A percentile compares a stretch with the other conserved stretches of the same genome.
These are phyloP conservation scores for Sergeia podlipaevii DNA, from an alignment of 208 protist genomes.

Conservation along the genomic window DNA sequence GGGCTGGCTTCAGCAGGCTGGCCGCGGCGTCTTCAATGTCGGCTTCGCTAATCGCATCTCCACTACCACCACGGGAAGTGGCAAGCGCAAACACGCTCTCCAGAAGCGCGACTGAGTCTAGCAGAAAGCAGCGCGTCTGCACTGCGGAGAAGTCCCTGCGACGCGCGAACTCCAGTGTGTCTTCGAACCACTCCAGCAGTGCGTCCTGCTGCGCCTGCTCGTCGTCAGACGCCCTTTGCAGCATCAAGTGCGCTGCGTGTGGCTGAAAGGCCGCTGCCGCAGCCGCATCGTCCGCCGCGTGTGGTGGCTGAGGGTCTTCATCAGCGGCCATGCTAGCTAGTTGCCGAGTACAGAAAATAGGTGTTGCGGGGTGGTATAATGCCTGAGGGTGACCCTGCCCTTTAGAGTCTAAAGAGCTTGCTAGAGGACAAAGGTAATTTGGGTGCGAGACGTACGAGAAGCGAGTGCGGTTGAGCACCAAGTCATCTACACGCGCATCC, in stretches of 20 bases:
- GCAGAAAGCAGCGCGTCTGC: conserved; percentile 66
- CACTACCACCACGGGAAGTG: background rate
- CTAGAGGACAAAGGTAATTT: no score
- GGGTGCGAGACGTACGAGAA: background rate
- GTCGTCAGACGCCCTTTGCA: conserved; percentile 25
- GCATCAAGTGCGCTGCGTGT: conserved; percentile 17
- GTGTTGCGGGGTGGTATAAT: no score
- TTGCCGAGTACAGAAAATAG: no score
- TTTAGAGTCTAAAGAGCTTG: no score
- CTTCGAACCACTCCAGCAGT: conserved; percentile 75
- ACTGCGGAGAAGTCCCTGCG: conserved; percentile 34
- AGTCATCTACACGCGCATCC: conserved; percentile 2
- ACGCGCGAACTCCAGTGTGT: conserved; percentile 41
- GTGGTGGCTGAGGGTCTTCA: no score
- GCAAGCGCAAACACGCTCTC: conserved; percentile 22
- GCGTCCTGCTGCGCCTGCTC: conserved; percentile 38
- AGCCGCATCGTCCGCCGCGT: background rate
- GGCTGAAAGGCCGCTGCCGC: conserved; percentile 7
- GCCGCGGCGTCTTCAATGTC: conserved; percentile 13
- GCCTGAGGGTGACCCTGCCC: conserved; percentile 1
- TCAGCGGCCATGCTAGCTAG: no score
- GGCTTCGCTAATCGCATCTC: background rate
- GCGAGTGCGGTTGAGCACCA: conserved; percentile 6
- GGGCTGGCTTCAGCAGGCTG: conserved; percentile 27
- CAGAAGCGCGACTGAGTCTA: conserved; percentile 50